phyloP scores from a whole-genome alignment of 2,329 filamentous ascomycete species.

The Neophaeococcomyces aloes region DNA sequence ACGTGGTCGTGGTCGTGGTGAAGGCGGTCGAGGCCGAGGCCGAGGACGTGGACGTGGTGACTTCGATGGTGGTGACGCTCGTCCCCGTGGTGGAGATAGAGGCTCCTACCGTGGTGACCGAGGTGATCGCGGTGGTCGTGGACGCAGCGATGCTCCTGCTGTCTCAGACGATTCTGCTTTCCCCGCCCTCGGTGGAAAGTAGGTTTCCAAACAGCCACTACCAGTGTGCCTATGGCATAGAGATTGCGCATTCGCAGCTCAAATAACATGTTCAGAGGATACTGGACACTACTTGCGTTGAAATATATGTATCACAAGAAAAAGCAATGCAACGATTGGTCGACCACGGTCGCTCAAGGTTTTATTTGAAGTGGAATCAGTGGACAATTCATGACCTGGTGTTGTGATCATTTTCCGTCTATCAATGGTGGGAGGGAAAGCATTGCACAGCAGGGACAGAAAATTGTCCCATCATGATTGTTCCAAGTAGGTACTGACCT shows the following conservation, averaged over 20 bases:
- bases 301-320: conserved; percentile 2
- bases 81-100: conserved; percentile 21
- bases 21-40: conserved; percentile 26
- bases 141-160: conserved; percentile 24
- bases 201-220: conserved; percentile 2
- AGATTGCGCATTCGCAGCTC: no score
- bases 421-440: neutral
- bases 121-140: conserved; percentile 26
- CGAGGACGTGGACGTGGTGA: conserved; percentile 28
- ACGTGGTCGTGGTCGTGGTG: conserved; percentile 37
- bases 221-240: no score
- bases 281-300: no score
- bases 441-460: no score
- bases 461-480: no score
- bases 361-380: conserved; percentile 1
- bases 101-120: conserved; percentile 22
- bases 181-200: conserved; percentile 22
- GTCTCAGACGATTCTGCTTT: conserved; percentile 22
- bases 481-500: no score
- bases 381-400: neutral
- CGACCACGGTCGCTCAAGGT: neutral
- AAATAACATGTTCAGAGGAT: no score
- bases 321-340: conserved; percentile 1
- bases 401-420: neutral
- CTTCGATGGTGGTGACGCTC: conserved; percentile 34